Evolutionary conservation across 495 filamentous ascomycete species (phyloP), one percentile per base, ranked within the genome.

Genomic region (Barbatosphaeria neglecta): DNA sequence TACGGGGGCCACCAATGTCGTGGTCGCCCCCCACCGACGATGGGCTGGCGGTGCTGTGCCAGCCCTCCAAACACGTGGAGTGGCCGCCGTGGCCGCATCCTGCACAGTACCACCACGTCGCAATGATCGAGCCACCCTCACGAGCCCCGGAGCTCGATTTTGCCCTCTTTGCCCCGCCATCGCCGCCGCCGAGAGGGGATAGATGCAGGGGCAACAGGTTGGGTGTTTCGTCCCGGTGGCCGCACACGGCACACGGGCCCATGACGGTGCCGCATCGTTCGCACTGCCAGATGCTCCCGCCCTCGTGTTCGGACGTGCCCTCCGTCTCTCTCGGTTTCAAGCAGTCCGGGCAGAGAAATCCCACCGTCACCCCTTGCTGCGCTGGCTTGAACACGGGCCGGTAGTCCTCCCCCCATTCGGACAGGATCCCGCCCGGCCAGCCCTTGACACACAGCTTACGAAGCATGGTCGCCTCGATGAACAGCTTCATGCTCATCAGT

Each of bases 71-170:
- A 51, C 85, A 90, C 19, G 72, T 73, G 1, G 76, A 60, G 60
- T 90, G 85, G 6, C 84, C 84, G 39, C 84, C 83, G 50, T 90
- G 85, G 17, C 78, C 80, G 48, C 85, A 90, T 35, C 78, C 75
- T 46, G 83, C 78, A 50, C 85, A 90, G 68, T 77, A 82, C 55
- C 72, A 77, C 83, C 83, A 88, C 9, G 66, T 68, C 2, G 57
- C 57, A 6, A 65, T 52, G 6, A 62, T 60, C 15, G 57, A 52
- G 8, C 60, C 55, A 5, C 56, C 41, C 1, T 44, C 45, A 10
- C 41, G 22, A 15, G 15, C 39, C 18, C 24, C 39, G 3, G 16
- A 15, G 16, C 5, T 15, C 31, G 10, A 15, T n/a, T 35, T n/a
- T 4, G 31, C 1, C 15, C 3, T 6, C 19, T 39, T 4, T 0